Evolutionary conservation across 768 basidiomycete species (phyloP).

Genomic region (Amanita jacksonii): DNA sequence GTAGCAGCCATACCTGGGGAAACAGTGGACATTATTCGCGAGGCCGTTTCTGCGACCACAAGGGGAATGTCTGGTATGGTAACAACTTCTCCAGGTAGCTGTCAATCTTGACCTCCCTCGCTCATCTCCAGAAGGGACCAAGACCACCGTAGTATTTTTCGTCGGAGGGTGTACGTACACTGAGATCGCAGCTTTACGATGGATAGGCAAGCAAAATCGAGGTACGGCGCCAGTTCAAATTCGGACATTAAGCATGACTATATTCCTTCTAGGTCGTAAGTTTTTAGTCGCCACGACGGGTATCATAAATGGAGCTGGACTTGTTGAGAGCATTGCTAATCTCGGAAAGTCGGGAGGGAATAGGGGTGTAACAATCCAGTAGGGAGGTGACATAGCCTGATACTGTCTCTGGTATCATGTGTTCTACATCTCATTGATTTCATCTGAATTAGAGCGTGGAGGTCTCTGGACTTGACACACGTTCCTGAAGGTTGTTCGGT

Average conservation of each 20-base stretch:
- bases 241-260: conserved; percentile 11
- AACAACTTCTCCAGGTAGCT: background rate
- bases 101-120: too few relatives aligned
- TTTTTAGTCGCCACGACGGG: conserved; percentile 90
- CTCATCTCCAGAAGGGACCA: conserved; percentile 39
- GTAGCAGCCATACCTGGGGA: conserved; percentile 74
- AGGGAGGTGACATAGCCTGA: background rate
- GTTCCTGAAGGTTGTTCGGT: conserved; percentile 20
- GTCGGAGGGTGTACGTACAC: conserved; percentile 96
- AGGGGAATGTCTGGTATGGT: conserved; percentile 8
- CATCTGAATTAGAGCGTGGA: too few relatives aligned
- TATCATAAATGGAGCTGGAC: conserved; percentile 70
- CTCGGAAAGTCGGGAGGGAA: conserved; percentile 16
- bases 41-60: conserved; percentile 14
- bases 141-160: conserved; percentile 92
- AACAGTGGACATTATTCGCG: conserved; percentile 61
- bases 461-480: background rate
- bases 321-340: conserved; percentile 61
- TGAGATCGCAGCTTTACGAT: conserved; percentile 90
- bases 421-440: too few relatives aligned
- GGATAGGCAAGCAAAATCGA: conserved; percentile 80
- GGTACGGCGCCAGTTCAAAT: conserved; percentile 32
- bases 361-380: background rate
- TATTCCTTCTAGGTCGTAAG: conserved; percentile 51
- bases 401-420: too few relatives aligned